phyloP scores from a whole-genome alignment of 2,329 filamentous ascomycete genomes.

The Cladosporium oxysporum region DNA sequence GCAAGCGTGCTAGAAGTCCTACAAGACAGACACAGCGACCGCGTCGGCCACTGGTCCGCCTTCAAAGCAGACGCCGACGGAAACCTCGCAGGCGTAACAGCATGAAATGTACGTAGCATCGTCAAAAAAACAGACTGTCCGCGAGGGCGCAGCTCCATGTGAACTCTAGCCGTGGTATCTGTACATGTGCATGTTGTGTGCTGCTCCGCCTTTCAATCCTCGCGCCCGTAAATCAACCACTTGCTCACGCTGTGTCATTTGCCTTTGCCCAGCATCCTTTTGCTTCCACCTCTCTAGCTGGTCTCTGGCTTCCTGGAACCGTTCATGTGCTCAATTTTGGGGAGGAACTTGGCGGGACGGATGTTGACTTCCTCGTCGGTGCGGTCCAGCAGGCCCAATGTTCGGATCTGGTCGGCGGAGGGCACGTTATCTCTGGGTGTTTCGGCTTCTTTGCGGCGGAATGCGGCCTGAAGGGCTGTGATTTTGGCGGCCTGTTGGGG shows the following conservation, averaged over 20 bases:
- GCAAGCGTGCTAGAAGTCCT: conserved; percentile 48
- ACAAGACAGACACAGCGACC: conserved; percentile 41
- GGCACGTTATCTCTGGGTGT: conserved; percentile 73
- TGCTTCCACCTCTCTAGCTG: conserved; percentile 24
- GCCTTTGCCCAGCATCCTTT: conserved; percentile 19
- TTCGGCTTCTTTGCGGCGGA: conserved; percentile 75
- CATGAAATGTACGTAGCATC: conserved; percentile 2
- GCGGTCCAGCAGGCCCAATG: conserved; percentile 73
- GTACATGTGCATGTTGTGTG: conserved; percentile 18
- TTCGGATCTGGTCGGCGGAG: conserved; percentile 82
- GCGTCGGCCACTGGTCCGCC: conserved; percentile 43
- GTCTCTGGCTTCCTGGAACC: conserved; percentile 15
- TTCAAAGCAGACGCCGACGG: conserved; percentile 29
- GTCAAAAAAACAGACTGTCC: conserved; percentile 14
- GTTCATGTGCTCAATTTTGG: conserved; percentile 30
- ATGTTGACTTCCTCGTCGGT: conserved; percentile 73
- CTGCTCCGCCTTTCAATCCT: conserved; percentile 14
- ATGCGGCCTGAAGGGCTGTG: conserved; percentile 76
- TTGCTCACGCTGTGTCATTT: conserved; percentile 18
- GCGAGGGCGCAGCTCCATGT: conserved; percentile 18
- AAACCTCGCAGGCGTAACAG: conserved; percentile 21
- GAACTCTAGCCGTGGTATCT: conserved; percentile 20
- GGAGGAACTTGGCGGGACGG: conserved; percentile 47
- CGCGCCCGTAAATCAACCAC: not conserved
- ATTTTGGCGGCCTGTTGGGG: conserved; percentile 70